Conservation (phyloP, 208 protist genomes). For the Sergeia podlipaevii region DNA sequence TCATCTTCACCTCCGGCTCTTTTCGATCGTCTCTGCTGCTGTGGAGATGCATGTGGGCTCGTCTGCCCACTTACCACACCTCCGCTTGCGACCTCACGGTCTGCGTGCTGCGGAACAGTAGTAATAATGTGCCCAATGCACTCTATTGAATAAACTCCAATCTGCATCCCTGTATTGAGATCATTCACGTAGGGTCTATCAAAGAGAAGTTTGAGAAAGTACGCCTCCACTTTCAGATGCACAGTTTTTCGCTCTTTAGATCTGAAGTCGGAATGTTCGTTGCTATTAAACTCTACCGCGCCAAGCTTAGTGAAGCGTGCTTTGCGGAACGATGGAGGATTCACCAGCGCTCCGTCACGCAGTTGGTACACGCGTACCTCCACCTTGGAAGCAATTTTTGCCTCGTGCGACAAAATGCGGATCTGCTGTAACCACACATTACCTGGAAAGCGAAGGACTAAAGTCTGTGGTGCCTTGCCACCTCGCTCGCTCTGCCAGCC, state of each 20-base stretch:
- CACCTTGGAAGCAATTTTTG: slow-evolving; percentile 82
- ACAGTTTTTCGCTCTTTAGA: slow-evolving; percentile 91
- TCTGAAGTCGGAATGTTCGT: slow-evolving; percentile 70
- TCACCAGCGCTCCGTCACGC: slow-evolving; percentile 8
- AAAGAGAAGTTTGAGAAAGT: slow-evolving; percentile 89
- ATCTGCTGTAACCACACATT: slow-evolving; percentile 84
- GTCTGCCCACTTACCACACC: background rate
- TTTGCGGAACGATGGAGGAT: slow-evolving; percentile 59
- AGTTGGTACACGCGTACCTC: slow-evolving; percentile 80
- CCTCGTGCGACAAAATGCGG: slow-evolving; percentile 79
- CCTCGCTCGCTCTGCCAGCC: slow-evolving; percentile 80
- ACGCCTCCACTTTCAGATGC: slow-evolving; percentile 74
- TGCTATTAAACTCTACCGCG: slow-evolving; percentile 74
- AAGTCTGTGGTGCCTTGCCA: slow-evolving; percentile 67
- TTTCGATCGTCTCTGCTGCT: background rate
- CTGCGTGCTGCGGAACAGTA: slow-evolving; percentile 12
- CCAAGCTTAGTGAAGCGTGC: slow-evolving; percentile 78
- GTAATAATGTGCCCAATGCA: slow-evolving; percentile 39
- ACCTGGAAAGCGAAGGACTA: slow-evolving; percentile 85
- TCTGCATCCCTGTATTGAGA: slow-evolving; percentile 67
- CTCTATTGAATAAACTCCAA: slow-evolving; percentile 85
- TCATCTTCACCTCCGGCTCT: too few species aligned
- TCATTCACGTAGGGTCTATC: slow-evolving; percentile 59
- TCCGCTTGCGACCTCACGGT: slow-evolving; percentile 4
- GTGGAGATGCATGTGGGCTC: background rate